Evolutionary conservation across 805 yeast genomes (phyloP), one percentile per base, ranked within the genome.

Genomic region (Suhomyces kilbournensis): DNA sequence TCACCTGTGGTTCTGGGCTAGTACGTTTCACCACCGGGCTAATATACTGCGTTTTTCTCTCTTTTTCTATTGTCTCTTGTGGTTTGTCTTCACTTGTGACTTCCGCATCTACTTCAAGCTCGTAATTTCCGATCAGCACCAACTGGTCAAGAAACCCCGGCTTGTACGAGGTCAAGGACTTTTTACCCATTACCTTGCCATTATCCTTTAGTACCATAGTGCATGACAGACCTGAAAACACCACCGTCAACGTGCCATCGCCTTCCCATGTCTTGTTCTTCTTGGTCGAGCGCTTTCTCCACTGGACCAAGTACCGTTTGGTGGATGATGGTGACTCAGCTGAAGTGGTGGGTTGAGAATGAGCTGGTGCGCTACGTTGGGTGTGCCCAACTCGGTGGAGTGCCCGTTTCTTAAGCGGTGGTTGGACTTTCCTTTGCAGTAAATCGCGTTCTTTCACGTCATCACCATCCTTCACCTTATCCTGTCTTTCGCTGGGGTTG

Each of bases 251-350:
- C 32, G 71, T 68, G 0, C 97, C 98, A 70, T 94, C 98, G 2
- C 96, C 96, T 51, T 90, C 96, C 99, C 99, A 94, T 0, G 90
- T 84, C 65, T 92, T 92, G 66, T 91, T 84, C 74, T 93, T 90
- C 69, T 88, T 90, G 30, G 71, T 76, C 0, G 93, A 75, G 42
- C 77, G 76, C 65, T 90, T 90, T 32, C 99, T 73, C 79, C 86
- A 88, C 57, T 88, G 78, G 5, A 83, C 81, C 22, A 52, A 26
- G 35, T 53, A 56, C 14, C 52, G 52, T 20, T 15, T 34, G 43
- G n/a, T 28, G 32, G 32, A 28, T 12, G 32, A 4, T 28, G 10
- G 32, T 7, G 32, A 28, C 6, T 28, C 32, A 28, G 32, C 32
- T 28, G 32, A 12, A 39, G 19, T 19, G 43, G 7, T 19, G 23